phyloP scores from a whole-genome alignment of 2,329 filamentous ascomycete species.

The Rhynchosporium agropyri region DNA sequence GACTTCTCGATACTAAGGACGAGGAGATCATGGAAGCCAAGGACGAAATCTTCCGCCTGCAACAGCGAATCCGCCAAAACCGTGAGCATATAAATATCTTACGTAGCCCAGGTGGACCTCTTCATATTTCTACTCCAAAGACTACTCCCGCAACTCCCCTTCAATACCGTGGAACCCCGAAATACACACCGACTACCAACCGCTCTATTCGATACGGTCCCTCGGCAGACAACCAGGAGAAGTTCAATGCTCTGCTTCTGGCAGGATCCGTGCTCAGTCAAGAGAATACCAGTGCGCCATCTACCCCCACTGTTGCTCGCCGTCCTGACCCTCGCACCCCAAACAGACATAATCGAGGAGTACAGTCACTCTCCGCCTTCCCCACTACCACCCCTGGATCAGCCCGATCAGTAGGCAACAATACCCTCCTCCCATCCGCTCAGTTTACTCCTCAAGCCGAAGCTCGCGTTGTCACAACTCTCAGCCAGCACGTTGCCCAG shows the following conservation, averaged over 20 bases:
- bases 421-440: slow-evolving; percentile 62
- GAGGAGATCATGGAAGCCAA: slow-evolving; percentile 69
- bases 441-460: slow-evolving; percentile 64
- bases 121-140: slow-evolving; percentile 63
- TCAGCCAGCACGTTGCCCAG: slow-evolving; percentile 36
- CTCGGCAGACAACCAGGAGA: slow-evolving; percentile 62
- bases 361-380: slow-evolving; percentile 82
- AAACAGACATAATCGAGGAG: slow-evolving; percentile 70
- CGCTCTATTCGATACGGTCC: slow-evolving; percentile 44
- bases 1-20: slow-evolving; percentile 75
- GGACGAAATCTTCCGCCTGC: slow-evolving; percentile 76
- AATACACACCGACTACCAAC: slow-evolving; percentile 52
- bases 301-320: slow-evolving; percentile 57
- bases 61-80: slow-evolving; percentile 86
- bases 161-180: slow-evolving; percentile 50
- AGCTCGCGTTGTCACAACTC: slow-evolving; percentile 49
- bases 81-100: slow-evolving; percentile 82
- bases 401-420: slow-evolving; percentile 48
- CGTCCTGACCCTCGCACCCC: slow-evolving; percentile 48
- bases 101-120: slow-evolving; percentile 72
- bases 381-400: slow-evolving; percentile 75
- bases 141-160: slow-evolving; percentile 48
- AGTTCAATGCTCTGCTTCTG: slow-evolving; percentile 76
- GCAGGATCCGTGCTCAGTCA: slow-evolving; percentile 77
- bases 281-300: slow-evolving; percentile 73